Conservation (phyloP, 176 grass and related monocot species). For the Bonia amplexicaulis region DNA sequence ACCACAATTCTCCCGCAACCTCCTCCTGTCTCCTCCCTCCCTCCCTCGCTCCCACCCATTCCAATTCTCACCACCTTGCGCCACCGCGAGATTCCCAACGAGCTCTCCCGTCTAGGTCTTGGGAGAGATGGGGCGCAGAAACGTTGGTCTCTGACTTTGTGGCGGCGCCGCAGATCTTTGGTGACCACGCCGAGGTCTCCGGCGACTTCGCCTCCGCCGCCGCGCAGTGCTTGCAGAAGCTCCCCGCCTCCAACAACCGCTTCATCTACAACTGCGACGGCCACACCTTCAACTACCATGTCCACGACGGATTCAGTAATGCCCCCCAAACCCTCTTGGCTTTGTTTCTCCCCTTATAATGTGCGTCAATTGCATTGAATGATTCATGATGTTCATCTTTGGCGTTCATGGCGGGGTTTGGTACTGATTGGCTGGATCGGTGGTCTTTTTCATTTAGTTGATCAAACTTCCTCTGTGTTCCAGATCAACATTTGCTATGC, state of each 20-base stretch:
- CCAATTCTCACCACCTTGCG: not conserved
- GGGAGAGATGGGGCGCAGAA: slow-evolving; percentile 45
- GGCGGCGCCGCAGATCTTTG: slow-evolving; percentile 45
- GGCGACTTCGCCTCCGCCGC: slow-evolving; percentile 75
- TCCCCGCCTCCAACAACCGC: slow-evolving; percentile 56
- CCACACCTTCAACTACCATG: slow-evolving; percentile 79
- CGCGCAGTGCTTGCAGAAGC: slow-evolving; percentile 62
- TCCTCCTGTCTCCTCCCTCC: not conserved
- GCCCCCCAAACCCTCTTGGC: not conserved
- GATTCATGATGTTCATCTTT: not conserved
- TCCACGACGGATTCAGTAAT: slow-evolving; percentile 76
- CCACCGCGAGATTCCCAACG: not conserved
- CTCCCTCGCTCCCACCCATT: not conserved
- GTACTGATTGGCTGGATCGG: not conserved
- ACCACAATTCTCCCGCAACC: not conserved
- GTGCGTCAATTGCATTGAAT: too few relatives aligned
- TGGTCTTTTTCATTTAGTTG: not conserved
- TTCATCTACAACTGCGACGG: slow-evolving; percentile 69
- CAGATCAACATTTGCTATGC: too few relatives aligned
- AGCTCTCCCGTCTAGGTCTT: not conserved
- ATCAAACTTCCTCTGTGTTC: not conserved
- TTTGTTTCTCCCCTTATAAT: too few relatives aligned
- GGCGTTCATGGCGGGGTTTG: not conserved
- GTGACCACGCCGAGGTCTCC: slow-evolving; percentile 63
- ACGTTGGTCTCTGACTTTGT: slow-evolving; percentile 67